Percentiles rank a stretch among this genome's conserved stretches.
phyloP scores from a whole-genome alignment of 2,329 filamentous ascomycete genomes.

The Aspergillus versicolor region DNA sequence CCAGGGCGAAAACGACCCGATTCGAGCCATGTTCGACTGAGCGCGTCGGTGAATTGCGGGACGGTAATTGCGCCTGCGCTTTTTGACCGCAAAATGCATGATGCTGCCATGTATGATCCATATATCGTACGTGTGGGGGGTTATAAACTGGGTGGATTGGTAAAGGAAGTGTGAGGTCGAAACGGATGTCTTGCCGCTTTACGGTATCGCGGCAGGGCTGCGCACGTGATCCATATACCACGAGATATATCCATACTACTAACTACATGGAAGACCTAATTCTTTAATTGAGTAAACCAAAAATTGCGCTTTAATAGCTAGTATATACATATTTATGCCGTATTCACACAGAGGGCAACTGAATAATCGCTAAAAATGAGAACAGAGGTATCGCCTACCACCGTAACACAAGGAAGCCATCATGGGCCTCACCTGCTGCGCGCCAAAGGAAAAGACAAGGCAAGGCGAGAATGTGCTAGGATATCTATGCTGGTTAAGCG shows the following conservation, averaged over 20 bases:
- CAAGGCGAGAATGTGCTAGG: slow-evolving; percentile 5
- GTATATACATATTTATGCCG: slow-evolving; percentile 10
- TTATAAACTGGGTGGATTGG: background rate
- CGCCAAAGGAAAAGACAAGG: background rate
- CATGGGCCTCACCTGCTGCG: background rate
- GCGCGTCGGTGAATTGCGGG: slow-evolving; percentile 29
- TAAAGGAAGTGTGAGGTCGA: background rate
- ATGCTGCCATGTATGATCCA: slow-evolving; percentile 19
- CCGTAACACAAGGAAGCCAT: background rate
- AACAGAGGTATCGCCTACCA: slow-evolving; percentile 2
- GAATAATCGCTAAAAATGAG: background rate
- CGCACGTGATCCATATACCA: background rate
- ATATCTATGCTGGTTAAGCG: background rate
- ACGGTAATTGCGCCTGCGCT: slow-evolving; percentile 22
- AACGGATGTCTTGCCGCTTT: slow-evolving; percentile 2
- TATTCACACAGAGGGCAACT: background rate
- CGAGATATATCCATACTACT: background rate
- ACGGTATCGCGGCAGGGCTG: background rate
- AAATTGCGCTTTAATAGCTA: background rate
- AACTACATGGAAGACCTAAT: background rate
- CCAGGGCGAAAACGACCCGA: slow-evolving; percentile 15
- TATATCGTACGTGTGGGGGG: background rate
- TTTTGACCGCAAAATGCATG: slow-evolving; percentile 8
- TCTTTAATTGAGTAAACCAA: background rate
- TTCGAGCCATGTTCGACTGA: slow-evolving; percentile 31